phyloP scores from a whole-genome alignment of 331 rosid species.

The Spiraea crenata region DNA sequence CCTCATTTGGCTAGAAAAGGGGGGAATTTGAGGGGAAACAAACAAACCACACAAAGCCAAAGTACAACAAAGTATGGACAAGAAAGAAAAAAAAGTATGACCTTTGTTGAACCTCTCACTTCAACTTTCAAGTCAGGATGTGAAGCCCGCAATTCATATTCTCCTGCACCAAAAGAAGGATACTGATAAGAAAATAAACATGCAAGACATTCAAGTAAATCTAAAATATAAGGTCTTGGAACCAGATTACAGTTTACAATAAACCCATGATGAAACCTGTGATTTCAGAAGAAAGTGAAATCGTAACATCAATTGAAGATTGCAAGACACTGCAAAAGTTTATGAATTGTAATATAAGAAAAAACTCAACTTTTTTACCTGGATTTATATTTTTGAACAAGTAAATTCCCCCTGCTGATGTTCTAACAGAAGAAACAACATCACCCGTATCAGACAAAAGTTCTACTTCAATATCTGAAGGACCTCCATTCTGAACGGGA shows the following conservation, averaged over 20 bases:
- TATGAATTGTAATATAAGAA: neutral
- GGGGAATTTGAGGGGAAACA: conserved; percentile 10
- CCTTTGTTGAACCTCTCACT: conserved; percentile 80
- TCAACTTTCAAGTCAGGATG: conserved; percentile 78
- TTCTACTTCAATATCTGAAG: conserved; percentile 77
- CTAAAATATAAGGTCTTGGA: neutral
- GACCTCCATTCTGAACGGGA: conserved; percentile 69
- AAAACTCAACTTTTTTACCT: conserved; percentile 44
- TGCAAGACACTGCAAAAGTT: neutral
- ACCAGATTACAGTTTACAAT: neutral
- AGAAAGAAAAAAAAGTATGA: conserved; percentile 31
- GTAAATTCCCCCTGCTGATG: conserved; percentile 74
- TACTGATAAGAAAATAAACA: neutral
- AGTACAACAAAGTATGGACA: neutral
- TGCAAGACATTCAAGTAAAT: neutral
- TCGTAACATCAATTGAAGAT: neutral
- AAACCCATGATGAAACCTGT: neutral
- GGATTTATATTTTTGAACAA: conserved; percentile 77
- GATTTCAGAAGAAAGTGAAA: neutral
- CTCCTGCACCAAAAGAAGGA: conserved; percentile 55
- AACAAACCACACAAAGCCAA: conserved; percentile 19
- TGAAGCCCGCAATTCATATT: conserved; percentile 66
- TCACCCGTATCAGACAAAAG: conserved; percentile 63
- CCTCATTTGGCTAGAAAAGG: neutral
- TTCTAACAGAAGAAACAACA: conserved; percentile 63